Evolutionary conservation across 1,284 basidiomycete species (phyloP), one percentile per base, ranked within the genome.

Genomic region (Coniferiporia sulphurascens): DNA sequence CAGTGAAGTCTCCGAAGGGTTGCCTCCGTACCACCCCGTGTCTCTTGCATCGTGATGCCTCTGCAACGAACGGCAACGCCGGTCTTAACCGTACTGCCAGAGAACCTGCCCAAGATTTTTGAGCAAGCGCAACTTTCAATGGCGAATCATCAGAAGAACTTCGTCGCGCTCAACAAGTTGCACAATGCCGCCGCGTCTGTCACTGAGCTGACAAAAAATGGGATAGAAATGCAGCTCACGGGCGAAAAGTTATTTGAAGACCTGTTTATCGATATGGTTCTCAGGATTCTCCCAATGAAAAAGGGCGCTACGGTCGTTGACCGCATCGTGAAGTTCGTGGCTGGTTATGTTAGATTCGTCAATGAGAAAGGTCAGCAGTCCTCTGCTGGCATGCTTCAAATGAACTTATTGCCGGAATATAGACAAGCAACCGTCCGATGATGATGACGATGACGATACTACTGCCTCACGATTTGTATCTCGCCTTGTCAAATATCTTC

Each of bases 131-230:
- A 98, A 71, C 74, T 76, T 45, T 87, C 92, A 0, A 72, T 87
- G 9, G 91, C 95, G 6, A 95, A 93, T 70, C 95, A 93, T 72
- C 83, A 89, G 63, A 98, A 98, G 80, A 97, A 98, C 73, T 83
- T 87, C 61, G 89, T 95, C 53, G 85, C 88, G 0, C 82, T 98
- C 1, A 83, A 90, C 76, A 94, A 95, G 71, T 73, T 95, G 45
- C 94, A 97, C 65, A 67, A 77, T 17, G 82, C 87, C 64, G 86
- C 87, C 32, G 78, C 84, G 0, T 68, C 73, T 1, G 72, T 89
- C 64, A 86, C 79, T 2, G 81, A 89, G 61, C 58, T 76, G 7
- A 70, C 80, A 19, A 76, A 78, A 22, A 76, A 79, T 62, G 81
- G 81, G 4, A 75, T 73, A 56, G 79, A 75, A 49, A 72, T 80